phyloP scores from a whole-genome alignment of 345 rosid genomes.

The Eucalyptus erythrocorys region DNA sequence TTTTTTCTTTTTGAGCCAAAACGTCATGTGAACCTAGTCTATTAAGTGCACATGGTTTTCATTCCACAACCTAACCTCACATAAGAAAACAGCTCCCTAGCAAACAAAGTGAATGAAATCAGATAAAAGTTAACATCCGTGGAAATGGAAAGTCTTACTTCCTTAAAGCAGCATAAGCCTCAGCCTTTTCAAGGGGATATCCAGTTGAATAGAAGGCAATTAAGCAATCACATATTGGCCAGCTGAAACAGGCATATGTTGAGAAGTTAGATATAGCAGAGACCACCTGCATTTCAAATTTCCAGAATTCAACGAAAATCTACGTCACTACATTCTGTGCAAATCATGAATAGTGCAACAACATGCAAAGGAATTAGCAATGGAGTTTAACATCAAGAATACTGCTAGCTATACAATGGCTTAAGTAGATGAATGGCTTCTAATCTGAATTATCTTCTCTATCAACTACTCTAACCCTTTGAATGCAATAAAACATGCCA shows the following conservation, averaged over 20 bases:
- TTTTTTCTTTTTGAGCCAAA: background rate
- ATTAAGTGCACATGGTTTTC: background rate
- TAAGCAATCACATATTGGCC: constrained; percentile 97
- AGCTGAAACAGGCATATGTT: constrained; percentile 39
- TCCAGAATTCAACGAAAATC: background rate
- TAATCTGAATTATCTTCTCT: background rate
- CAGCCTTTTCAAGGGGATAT: constrained; percentile 78
- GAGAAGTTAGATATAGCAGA: background rate
- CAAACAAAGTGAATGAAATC: background rate
- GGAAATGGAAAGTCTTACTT: constrained; percentile 41
- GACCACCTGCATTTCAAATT: background rate
- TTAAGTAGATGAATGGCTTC: background rate
- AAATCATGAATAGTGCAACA: background rate
- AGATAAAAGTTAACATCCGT: background rate
- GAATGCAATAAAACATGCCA: background rate
- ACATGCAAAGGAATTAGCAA: background rate
- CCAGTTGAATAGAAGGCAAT: constrained; percentile 94
- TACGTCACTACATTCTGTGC: background rate
- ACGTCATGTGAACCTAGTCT: background rate
- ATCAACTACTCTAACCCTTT: background rate
- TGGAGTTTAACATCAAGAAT: background rate
- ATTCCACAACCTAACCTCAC: background rate
- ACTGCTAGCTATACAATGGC: background rate
- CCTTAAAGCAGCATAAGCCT: constrained; percentile 79
- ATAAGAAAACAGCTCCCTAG: background rate